These are phyloP conservation scores for Xerocomellus amylosporus DNA, from an alignment of 768 basidiomycete species.

Conservation along the genomic window DNA sequence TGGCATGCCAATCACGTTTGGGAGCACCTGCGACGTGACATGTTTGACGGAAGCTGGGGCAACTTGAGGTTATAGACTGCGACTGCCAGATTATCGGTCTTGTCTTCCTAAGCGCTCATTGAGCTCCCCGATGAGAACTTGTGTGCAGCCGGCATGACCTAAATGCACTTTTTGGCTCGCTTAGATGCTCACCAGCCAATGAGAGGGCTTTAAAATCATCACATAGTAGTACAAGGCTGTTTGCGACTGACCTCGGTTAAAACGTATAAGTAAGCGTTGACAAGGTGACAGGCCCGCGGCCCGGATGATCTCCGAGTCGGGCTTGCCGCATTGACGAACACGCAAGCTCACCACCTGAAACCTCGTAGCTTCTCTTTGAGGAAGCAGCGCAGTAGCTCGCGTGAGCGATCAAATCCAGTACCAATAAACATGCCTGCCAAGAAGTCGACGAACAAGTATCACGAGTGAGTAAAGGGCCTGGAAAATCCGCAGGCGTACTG, in stretches of 20 bases:
- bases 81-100: not conserved
- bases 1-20: not conserved
- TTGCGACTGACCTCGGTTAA: not conserved
- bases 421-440: not conserved
- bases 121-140: no score
- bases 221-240: no score
- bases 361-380: not conserved
- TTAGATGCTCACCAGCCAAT: no score
- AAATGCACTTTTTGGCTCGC: no score
- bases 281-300: not conserved
- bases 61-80: not conserved
- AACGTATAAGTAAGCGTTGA: constrained; percentile 2
- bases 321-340: not conserved
- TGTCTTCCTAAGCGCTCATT: no score
- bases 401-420: not conserved
- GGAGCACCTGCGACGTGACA: not conserved
- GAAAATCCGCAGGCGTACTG: constrained; percentile 11
- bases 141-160: no score
- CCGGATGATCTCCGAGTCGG: not conserved
- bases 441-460: not conserved
- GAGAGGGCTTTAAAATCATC: no score
- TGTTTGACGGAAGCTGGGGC: not conserved
- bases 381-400: not conserved
- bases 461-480: not conserved
- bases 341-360: constrained; percentile 3